phyloP scores from a whole-genome alignment of 1,139 yeast species.

The Pichia sp. region DNA sequence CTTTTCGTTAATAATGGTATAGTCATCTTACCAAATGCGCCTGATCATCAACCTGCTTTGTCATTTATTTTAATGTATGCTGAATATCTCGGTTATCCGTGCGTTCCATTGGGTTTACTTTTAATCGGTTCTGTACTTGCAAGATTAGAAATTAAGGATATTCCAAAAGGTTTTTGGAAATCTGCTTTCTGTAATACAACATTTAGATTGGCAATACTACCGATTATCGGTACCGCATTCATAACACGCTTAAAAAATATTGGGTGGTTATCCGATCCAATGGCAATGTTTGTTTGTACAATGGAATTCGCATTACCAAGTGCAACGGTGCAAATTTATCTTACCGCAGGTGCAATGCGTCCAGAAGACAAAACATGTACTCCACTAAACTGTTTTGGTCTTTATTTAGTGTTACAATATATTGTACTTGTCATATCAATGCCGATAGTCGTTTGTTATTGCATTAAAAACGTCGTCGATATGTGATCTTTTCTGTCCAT shows the following conservation, averaged over 20 bases:
- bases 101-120: slow-evolving; percentile 80
- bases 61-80: slow-evolving; percentile 76
- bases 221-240: slow-evolving; percentile 60
- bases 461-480: slow-evolving; percentile 33
- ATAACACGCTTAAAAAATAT: slow-evolving; percentile 40
- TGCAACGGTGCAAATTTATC: slow-evolving; percentile 79
- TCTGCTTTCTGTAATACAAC: slow-evolving; percentile 41
- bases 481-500: slow-evolving; percentile 4
- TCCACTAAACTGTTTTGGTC: slow-evolving; percentile 81
- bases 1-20: slow-evolving; percentile 52
- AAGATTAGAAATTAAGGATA: slow-evolving; percentile 51
- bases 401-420: slow-evolving; percentile 67
- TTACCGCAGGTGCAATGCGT: slow-evolving; percentile 75
- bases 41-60: slow-evolving; percentile 76
- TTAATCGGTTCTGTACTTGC: slow-evolving; percentile 83
- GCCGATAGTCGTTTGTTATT: slow-evolving; percentile 62
- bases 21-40: slow-evolving; percentile 56
- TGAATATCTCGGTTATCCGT: slow-evolving; percentile 73
- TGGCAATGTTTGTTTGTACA: slow-evolving; percentile 63
- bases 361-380: slow-evolving; percentile 53
- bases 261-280: slow-evolving; percentile 54
- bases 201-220: slow-evolving; percentile 48
- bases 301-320: slow-evolving; percentile 77
- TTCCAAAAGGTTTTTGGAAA: slow-evolving; percentile 79
- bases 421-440: slow-evolving; percentile 50